Base-by-base conservation (phyloP, 2,329 filamentous ascomycete species). In the Exophiala xenobiotica region DNA sequence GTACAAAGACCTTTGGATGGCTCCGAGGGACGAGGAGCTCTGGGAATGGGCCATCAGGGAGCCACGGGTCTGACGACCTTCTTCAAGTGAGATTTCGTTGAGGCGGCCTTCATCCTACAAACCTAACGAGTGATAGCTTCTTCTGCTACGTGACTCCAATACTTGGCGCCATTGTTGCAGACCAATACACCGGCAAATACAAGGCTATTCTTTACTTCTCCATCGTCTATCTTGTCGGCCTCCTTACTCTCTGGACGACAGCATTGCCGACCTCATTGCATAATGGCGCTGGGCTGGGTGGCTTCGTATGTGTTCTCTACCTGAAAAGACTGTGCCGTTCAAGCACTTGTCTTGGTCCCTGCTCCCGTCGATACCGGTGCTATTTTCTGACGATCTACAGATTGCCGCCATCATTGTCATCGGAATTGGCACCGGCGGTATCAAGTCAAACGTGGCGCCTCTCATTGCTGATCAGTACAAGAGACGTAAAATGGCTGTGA, bases 381-480 rank as follows among this genome's bases (percentile, higher is more conserved):
- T n/a, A n/a, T n/a, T n/a, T n/a, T n/a, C n/a, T n/a, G n/a, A n/a
- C n/a, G n/a, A n/a, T n/a, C n/a, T n/a, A n/a, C n/a, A n/a, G n/a
- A 69, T 81, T 41, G 68, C 74, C 11, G 71, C 80, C 7, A 74
- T 83, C 56, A 72, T 87, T 59, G 65, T 86, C 56, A 83, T 86
- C 54, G 84, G 83, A 53, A 65, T 86, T 9, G 84, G 83, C 46
- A 86, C 83, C 1, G 84, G 84, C 60, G 81, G 82, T 53, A 86
- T 88, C 73, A 87, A 87, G 71, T 79, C 81, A 59, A 87, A 86
- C 67, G 77, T 80, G 38, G 72, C 75, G 44, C 78, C 77, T 39
- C 62, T 80, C 48, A 83, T 83, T 60, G 83, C 82, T 45, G 84
- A 87, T 58, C 85, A 88, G 69, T 84, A 86, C 60, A 76, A 74